Conservation (phyloP, 2,329 filamentous ascomycete species). For the Trichophyton benhamiae region DNA sequence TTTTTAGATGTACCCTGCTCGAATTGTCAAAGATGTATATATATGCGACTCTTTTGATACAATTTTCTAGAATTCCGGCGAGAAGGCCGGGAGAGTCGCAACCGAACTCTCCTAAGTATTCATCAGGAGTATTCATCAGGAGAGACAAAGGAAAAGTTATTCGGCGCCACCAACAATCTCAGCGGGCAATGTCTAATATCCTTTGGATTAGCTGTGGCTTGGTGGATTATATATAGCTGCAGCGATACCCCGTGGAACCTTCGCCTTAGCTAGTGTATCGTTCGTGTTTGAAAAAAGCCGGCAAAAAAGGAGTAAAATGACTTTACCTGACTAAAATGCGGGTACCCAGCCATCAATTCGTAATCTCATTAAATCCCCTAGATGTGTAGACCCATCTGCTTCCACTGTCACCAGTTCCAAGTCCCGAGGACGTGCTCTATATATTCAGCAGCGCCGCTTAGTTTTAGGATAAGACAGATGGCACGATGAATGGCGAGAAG, state of each 20-base stretch:
- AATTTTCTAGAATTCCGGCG: too few relatives aligned
- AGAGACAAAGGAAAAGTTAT: too few relatives aligned
- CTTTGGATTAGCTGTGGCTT: too few relatives aligned
- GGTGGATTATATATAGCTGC: too few relatives aligned
- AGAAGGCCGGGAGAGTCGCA: too few relatives aligned
- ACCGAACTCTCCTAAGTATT: too few relatives aligned
- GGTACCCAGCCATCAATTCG: background rate
- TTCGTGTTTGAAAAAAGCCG: background rate
- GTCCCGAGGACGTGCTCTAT: slow-evolving; percentile 14
- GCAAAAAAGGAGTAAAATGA: background rate
- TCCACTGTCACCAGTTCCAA: slow-evolving; percentile 15
- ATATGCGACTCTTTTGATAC: too few relatives aligned
- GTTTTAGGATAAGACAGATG: slow-evolving; percentile 20
- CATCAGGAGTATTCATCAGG: too few relatives aligned
- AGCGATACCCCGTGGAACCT: background rate
- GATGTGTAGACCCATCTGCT: slow-evolving; percentile 11
- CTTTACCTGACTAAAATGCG: background rate
- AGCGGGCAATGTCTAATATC: too few relatives aligned
- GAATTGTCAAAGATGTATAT: too few relatives aligned
- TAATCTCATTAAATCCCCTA: background rate
- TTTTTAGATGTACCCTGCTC: too few relatives aligned
- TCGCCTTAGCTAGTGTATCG: background rate
- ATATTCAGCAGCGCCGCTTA: slow-evolving; percentile 13
- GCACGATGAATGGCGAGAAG: slow-evolving; percentile 19
- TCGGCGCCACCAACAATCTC: too few relatives aligned